Percentiles rank a stretch among this genome's conserved stretches.
Conservation (phyloP, 306 rosid genomes). For the Prunus salicina region DNA sequence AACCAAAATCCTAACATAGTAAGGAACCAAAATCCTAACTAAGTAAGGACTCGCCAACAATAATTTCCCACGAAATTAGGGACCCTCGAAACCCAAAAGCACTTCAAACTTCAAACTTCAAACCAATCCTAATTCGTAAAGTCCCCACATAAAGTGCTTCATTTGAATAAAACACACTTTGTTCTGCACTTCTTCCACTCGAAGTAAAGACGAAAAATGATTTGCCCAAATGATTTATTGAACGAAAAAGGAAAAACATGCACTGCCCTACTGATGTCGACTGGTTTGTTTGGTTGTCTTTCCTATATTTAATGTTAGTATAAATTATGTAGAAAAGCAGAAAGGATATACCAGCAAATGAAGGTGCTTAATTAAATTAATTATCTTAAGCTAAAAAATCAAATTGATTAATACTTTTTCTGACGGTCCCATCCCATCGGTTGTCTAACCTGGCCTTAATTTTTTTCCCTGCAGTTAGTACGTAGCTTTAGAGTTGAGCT, state of each 20-base stretch:
- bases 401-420: neutral
- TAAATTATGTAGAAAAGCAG: neutral
- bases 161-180: conserved; percentile 4
- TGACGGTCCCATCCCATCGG: too few species aligned
- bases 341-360: neutral
- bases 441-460: neutral
- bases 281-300: neutral
- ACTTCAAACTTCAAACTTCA: neutral
- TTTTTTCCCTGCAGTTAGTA: too few species aligned
- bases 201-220: conserved; percentile 18
- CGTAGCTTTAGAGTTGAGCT: too few species aligned
- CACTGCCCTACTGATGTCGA: conserved; percentile 1
- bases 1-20: too few species aligned
- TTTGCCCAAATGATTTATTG: conserved; percentile 2
- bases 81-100: neutral
- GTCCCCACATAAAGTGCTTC: conserved; percentile 1
- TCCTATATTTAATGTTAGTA: neutral
- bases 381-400: neutral
- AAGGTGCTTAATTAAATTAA: neutral
- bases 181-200: conserved; percentile 17
- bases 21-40: too few species aligned
- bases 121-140: conserved; percentile 14
- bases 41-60: too few species aligned
- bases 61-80: neutral
- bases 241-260: conserved; percentile 5